Percentiles rank a stretch among this genome's conserved stretches.
Evolutionary conservation across 441 rosid genomes (phyloP).

Genomic region (Adansonia grandidieri): DNA sequence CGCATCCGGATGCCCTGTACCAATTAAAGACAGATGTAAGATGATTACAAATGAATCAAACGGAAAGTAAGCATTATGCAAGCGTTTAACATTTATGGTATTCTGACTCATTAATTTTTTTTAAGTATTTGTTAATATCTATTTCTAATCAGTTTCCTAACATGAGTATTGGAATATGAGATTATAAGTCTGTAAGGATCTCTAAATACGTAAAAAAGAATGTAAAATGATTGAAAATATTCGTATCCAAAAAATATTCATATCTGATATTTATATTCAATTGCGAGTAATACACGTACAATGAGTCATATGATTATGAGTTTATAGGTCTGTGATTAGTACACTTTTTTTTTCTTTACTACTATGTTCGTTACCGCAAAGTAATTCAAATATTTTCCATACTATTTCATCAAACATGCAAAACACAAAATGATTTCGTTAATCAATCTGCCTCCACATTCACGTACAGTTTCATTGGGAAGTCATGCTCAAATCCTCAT

Average conservation of each 20-base stretch:
- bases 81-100: background rate
- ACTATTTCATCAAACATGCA: background rate
- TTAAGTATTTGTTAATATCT: too few species aligned
- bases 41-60: constrained; percentile 1
- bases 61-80: background rate
- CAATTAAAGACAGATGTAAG: constrained; percentile 15
- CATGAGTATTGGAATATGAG: too few species aligned
- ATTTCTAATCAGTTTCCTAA: too few species aligned
- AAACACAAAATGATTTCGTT: background rate
- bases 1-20: constrained; percentile 83
- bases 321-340: background rate
- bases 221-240: too few species aligned
- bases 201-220: too few species aligned
- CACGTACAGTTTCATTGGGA: background rate
- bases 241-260: too few species aligned
- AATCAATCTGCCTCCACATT: constrained; percentile 1
- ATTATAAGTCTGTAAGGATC: too few species aligned
- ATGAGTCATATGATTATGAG: background rate
- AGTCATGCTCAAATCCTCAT: background rate
- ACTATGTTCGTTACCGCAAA: background rate
- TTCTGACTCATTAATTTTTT: too few species aligned
- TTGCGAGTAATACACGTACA: background rate
- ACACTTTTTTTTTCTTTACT: background rate
- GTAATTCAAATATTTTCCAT: background rate
- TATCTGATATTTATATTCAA: too few species aligned